A percentile compares a stretch with the other conserved stretches of the same genome.
Evolutionary conservation across 1,284 basidiomycete genomes (phyloP).

Genomic region (Vanrija pseudolonga): DNA sequence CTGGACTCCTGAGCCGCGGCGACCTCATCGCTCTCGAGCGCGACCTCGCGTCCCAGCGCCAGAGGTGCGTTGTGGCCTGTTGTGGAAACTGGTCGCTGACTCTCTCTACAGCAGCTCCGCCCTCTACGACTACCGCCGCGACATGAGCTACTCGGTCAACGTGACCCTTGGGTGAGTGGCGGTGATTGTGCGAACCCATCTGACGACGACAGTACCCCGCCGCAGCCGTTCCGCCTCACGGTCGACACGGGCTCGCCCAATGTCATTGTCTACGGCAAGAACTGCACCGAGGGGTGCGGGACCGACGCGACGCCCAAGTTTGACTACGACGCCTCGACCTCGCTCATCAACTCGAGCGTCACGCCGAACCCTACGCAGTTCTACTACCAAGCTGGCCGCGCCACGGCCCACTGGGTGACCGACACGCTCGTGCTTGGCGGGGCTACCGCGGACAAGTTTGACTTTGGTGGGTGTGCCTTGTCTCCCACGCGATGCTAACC

Average conservation of each 20-base stretch:
- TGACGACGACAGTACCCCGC: conserved; percentile 49
- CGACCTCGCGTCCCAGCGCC: no score
- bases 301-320: conserved; percentile 7
- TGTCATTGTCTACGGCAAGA: background rate
- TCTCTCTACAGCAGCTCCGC: no score
- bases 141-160: no score
- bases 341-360: conserved; percentile 13
- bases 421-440: conserved; percentile 74
- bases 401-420: conserved; percentile 60
- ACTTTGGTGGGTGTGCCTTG: conserved; percentile 48
- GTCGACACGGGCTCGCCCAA: background rate
- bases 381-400: conserved; percentile 70
- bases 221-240: conserved; percentile 82
- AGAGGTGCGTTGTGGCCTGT: no score
- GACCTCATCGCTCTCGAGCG: no score
- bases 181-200: no score
- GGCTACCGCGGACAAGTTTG: conserved; percentile 64
- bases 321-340: conserved; percentile 14
- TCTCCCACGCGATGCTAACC: background rate
- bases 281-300: conserved; percentile 6
- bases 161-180: no score
- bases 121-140: no score
- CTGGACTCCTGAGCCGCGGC: no score
- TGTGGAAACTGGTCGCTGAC: no score
- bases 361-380: conserved; percentile 58